Percentiles rank a stretch among this genome's conserved stretches.
phyloP scores from a whole-genome alignment of 305 asterid species.

The Caryopteris hybrid region DNA sequence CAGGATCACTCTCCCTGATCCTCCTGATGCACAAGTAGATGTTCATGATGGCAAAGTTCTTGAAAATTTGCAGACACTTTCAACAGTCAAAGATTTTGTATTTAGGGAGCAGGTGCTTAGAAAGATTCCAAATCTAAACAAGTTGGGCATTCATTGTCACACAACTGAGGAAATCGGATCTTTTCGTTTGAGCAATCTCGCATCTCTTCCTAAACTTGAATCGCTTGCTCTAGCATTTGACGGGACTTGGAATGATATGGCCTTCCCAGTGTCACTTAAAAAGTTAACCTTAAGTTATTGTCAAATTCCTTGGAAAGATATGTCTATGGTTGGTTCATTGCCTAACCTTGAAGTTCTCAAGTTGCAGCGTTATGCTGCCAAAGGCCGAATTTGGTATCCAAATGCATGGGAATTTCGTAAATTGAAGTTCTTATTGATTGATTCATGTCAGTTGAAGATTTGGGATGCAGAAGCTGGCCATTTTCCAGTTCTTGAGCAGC shows the following conservation, averaged over 20 bases:
- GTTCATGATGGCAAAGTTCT: neutral
- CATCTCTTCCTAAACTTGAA: neutral
- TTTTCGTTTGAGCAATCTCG: neutral
- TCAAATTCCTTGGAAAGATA: neutral
- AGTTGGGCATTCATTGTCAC: neutral
- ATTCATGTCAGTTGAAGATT: neutral
- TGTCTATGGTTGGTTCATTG: neutral
- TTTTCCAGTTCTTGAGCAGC: neutral
- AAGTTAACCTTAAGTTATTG: neutral
- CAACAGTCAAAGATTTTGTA: neutral
- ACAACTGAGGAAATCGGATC: neutral
- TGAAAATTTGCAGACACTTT: neutral
- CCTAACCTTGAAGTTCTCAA: constrained; percentile 14
- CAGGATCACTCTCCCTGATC: neutral
- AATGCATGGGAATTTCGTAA: neutral
- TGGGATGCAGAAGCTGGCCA: neutral
- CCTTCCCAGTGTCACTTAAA: constrained; percentile 10
- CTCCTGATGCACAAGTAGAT: neutral
- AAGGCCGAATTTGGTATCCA: constrained; percentile 9
- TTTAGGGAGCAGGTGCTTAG: neutral
- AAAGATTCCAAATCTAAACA: neutral
- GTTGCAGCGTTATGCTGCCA: neutral
- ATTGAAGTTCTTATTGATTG: neutral
- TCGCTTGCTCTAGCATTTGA: neutral
- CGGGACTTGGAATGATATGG: neutral